Evolutionary conservation across 2,329 filamentous ascomycete genomes (phyloP).

Genomic region (Gnomoniopsis smithogilvyi): DNA sequence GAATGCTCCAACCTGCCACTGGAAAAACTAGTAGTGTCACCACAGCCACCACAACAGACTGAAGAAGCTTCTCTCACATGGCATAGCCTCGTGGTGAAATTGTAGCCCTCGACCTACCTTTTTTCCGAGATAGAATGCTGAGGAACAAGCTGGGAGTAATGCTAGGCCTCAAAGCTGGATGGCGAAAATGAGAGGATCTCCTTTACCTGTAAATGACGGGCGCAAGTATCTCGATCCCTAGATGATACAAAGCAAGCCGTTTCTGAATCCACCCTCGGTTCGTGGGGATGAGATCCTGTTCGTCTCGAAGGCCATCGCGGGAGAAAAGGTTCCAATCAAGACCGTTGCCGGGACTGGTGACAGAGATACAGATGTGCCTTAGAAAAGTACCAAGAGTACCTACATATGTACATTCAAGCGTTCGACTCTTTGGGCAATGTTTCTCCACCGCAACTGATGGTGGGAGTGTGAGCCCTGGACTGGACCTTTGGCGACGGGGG

Average conservation of each 20-base stretch:
- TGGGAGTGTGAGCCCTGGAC: background rate
- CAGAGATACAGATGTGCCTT: background rate
- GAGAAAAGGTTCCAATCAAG: conserved; percentile 12
- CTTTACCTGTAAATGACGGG: background rate
- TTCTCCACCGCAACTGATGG: conserved; percentile 10
- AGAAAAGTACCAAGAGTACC: background rate
- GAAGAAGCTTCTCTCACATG: background rate
- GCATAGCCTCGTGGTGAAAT: background rate
- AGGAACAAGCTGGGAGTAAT: background rate
- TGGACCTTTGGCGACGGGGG: background rate
- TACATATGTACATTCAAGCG: background rate
- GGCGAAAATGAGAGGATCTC: background rate
- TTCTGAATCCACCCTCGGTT: conserved; percentile 4
- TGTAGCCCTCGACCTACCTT: background rate
- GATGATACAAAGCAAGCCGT: background rate
- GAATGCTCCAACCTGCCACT: background rate
- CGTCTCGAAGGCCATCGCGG: background rate
- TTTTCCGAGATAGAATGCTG: background rate
- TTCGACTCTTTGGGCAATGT: conserved; percentile 2
- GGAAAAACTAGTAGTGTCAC: background rate
- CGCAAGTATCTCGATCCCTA: background rate
- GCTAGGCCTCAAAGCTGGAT: background rate
- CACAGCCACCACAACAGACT: background rate
- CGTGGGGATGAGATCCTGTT: conserved; percentile 7
- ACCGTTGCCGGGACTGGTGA: background rate